Percentiles rank a stretch among this genome's conserved stretches.
These are phyloP conservation scores for Pulicaria dysenterica DNA, from an alignment of 129 eudicot genomes.

Conservation along the genomic window DNA sequence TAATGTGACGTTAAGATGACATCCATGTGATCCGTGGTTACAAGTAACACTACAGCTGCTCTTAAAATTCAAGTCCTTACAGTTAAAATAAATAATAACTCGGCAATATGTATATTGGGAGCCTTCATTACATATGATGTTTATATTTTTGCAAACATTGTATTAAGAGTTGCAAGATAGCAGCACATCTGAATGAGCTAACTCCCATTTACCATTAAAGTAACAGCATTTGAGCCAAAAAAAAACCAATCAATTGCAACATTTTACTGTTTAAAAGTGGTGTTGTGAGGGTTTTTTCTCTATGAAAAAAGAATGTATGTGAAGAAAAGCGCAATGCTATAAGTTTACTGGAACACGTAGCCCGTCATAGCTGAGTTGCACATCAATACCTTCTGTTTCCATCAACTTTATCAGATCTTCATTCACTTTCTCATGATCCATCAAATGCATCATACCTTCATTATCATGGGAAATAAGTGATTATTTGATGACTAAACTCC, in stretches of 20 bases:
- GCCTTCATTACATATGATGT: no score
- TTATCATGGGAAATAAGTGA: slow-evolving; percentile 2
- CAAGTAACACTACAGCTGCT: no score
- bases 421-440: slow-evolving; percentile 91
- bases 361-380: slow-evolving; percentile 93
- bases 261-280: slow-evolving; percentile 7
- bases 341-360: slow-evolving; percentile 79
- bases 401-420: slow-evolving; percentile 57
- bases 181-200: slow-evolving; percentile 18
- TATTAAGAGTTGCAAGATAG: slow-evolving; percentile 8
- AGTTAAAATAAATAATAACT: no score
- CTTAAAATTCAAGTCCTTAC: no score
- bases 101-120: no score
- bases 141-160: no score
- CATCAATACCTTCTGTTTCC: slow-evolving; percentile 90
- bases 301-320: not conserved
- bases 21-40: no score
- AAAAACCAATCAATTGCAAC: not conserved
- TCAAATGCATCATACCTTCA: slow-evolving; percentile 96
- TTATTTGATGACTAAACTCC: not conserved
- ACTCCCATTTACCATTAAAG: slow-evolving; percentile 14
- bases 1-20: no score
- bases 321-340: slow-evolving; percentile 27
- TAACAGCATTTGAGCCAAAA: slow-evolving; percentile 9
- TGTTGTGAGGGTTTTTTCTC: not conserved